Percentiles rank a stretch among this genome's conserved stretches.
Evolutionary conservation across 2,329 filamentous ascomycete genomes (phyloP).

Genomic region (Emericellopsis atlantica): DNA sequence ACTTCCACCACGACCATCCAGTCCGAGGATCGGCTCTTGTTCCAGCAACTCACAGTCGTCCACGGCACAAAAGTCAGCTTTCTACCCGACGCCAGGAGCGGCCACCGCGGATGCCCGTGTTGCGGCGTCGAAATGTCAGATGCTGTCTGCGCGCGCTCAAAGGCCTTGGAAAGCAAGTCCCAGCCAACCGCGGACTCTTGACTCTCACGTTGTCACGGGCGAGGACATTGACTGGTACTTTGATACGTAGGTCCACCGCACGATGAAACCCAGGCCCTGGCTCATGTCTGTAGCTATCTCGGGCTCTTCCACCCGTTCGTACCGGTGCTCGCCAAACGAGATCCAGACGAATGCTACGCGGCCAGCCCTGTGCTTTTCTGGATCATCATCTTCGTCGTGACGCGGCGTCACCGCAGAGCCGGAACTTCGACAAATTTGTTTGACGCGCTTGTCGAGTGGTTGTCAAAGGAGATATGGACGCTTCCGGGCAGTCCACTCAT

Average conservation of each 20-base stretch:
- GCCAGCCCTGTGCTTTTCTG: constrained; percentile 37
- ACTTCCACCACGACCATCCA: background rate
- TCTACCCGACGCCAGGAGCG: no score
- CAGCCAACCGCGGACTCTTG: constrained; percentile 28
- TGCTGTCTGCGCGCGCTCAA: background rate
- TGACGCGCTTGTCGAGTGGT: constrained; percentile 30
- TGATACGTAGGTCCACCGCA: constrained; percentile 22
- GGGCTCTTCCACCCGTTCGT: constrained; percentile 39
- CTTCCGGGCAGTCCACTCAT: constrained; percentile 28
- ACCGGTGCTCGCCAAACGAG: constrained; percentile 33
- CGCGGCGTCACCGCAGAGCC: constrained; percentile 25
- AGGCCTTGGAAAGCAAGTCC: constrained; percentile 1
- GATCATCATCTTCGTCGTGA: constrained; percentile 37
- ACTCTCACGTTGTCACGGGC: constrained; percentile 32
- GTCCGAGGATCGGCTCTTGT: background rate
- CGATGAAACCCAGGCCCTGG: background rate
- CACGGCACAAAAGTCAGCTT: no score
- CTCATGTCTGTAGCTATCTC: constrained; percentile 26
- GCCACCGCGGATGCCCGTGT: no score
- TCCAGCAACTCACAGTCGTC: no score
- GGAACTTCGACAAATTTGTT: constrained; percentile 13
- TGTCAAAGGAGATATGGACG: constrained; percentile 31
- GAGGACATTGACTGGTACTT: constrained; percentile 45
- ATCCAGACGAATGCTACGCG: constrained; percentile 38
- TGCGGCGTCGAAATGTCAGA: no score